phyloP scores from a whole-genome alignment of 805 yeast species.

The Saturnispora ahearnii region DNA sequence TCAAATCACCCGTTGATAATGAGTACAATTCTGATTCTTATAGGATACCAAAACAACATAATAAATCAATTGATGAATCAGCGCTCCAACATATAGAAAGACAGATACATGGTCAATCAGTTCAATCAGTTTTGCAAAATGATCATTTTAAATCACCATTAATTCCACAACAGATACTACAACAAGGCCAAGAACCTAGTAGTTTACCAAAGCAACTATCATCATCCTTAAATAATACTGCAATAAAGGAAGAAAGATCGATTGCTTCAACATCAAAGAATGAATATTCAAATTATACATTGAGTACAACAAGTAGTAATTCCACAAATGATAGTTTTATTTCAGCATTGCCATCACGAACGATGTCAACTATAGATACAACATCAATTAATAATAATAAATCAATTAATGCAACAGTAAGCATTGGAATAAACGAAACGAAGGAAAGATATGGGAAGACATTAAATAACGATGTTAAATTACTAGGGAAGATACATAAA shows the following conservation, averaged over 20 bases:
- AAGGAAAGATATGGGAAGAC: not conserved
- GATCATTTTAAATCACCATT: not conserved
- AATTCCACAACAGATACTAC: not conserved
- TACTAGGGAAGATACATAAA: constrained; percentile 6
- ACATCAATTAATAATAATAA: not conserved
- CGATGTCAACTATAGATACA: not conserved
- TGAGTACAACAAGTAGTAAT: no score
- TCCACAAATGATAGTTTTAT: no score
- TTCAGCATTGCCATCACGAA: no score
- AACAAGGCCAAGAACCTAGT: not conserved
- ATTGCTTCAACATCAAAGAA: no score
- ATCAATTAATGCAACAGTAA: not conserved
- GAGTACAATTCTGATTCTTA: not conserved
- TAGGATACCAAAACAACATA: not conserved
- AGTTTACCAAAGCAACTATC: not conserved
- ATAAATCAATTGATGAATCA: not conserved
- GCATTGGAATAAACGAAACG: not conserved
- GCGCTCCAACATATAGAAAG: not conserved
- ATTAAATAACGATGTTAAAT: constrained; percentile 4
- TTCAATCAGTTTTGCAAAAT: not conserved
- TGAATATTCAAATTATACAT: no score
- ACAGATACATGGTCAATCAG: not conserved
- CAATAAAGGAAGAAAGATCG: no score
- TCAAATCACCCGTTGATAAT: not conserved
- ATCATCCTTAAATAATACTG: not conserved